Evolutionary conservation across 202 grass and related monocot genomes (phyloP).

Genomic region (Schoenoplectus tabernaemontani): DNA sequence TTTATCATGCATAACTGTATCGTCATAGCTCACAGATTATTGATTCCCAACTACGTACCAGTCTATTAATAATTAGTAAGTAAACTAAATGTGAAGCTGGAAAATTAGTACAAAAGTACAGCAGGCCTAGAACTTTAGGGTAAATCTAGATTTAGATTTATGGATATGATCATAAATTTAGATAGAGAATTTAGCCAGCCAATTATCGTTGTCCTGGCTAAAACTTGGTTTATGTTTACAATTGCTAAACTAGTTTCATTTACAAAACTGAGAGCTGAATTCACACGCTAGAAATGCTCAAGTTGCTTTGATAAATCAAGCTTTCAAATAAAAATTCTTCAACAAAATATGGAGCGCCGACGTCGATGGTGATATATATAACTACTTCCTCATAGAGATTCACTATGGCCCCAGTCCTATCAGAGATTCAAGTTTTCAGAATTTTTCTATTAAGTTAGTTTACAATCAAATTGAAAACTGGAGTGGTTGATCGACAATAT

Average conservation of each 20-base stretch:
- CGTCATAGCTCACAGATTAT: too few relatives aligned
- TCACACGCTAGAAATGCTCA: background rate
- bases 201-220: background rate
- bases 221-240: background rate
- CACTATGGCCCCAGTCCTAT: background rate
- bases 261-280: background rate
- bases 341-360: too few relatives aligned
- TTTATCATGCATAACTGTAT: too few relatives aligned
- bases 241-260: background rate
- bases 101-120: background rate
- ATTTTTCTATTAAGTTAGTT: background rate
- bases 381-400: background rate
- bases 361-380: background rate
- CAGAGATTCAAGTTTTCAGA: background rate
- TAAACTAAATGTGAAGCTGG: background rate
- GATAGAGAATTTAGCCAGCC: too few relatives aligned
- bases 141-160: background rate
- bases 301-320: background rate
- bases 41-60: too few relatives aligned
- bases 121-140: background rate
- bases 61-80: too few relatives aligned
- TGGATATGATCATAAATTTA: background rate
- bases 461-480: background rate
- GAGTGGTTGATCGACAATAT: background rate
- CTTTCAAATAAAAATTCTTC: too few relatives aligned